A percentile compares a stretch with the other conserved stretches of the same genome.
phyloP scores from a whole-genome alignment of 441 rosid species.

The Capsella rubella region DNA sequence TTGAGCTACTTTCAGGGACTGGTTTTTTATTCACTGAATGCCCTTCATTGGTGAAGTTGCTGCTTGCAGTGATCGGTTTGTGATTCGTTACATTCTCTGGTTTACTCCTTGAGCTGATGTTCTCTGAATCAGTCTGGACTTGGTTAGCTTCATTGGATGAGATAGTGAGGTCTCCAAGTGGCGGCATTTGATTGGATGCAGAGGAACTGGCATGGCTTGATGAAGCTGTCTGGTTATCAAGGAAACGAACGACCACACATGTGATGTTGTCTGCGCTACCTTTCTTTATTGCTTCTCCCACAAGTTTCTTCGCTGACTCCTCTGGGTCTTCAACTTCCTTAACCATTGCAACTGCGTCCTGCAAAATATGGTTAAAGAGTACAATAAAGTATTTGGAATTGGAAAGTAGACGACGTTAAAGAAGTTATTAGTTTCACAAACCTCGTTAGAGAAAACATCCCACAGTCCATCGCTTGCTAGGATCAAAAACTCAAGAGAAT shows the following conservation, averaged over 20 bases:
- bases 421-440: constrained; percentile 26
- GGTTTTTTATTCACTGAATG: background rate
- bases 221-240: constrained; percentile 47
- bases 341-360: constrained; percentile 89
- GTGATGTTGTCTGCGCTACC: constrained; percentile 97
- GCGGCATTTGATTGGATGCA: constrained; percentile 23
- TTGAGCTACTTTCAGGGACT: constrained; percentile 13
- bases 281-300: constrained; percentile 78
- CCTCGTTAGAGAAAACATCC: constrained; percentile 97
- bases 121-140: constrained; percentile 11
- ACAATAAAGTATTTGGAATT: too few relatives aligned
- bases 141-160: constrained; percentile 26
- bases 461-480: constrained; percentile 98
- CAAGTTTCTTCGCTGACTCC: constrained; percentile 74
- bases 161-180: constrained; percentile 26
- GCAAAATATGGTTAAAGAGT: constrained; percentile 9
- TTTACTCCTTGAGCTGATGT: constrained; percentile 6
- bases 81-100: constrained; percentile 18
- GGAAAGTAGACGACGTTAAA: background rate
- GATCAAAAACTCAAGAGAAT: constrained; percentile 90
- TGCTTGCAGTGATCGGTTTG: background rate
- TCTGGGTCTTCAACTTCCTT: constrained; percentile 76
- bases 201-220: constrained; percentile 27
- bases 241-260: constrained; percentile 83
- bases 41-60: constrained; percentile 3